Evolutionary conservation across 352 stramenopile genomes (phyloP).

Genomic region (Sclerospora graminicola): DNA sequence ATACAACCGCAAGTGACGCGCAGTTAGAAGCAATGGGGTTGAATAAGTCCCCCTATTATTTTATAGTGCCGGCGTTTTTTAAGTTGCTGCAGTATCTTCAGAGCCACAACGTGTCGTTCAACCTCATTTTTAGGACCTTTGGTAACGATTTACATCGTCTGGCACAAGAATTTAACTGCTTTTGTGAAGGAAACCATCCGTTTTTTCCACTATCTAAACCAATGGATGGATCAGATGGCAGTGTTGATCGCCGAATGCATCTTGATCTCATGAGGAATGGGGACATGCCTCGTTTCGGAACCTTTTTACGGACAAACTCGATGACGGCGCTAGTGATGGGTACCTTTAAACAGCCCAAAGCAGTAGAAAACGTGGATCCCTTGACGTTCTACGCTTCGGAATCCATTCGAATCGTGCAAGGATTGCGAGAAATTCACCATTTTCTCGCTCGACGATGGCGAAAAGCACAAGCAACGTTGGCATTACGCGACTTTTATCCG

Average conservation of each 20-base stretch:
- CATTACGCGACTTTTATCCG: slow-evolving; percentile 69
- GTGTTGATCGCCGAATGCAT: slow-evolving; percentile 44
- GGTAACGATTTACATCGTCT: slow-evolving; percentile 60
- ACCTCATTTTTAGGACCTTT: slow-evolving; percentile 71
- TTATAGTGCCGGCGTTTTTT: slow-evolving; percentile 66
- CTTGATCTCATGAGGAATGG: slow-evolving; percentile 7
- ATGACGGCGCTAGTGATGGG: slow-evolving; percentile 57
- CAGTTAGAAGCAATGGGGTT: slow-evolving; percentile 24
- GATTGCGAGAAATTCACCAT: slow-evolving; percentile 36
- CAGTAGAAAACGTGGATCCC: slow-evolving; percentile 12
- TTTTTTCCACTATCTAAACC: slow-evolving; percentile 30
- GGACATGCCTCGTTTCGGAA: slow-evolving; percentile 38
- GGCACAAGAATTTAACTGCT: slow-evolving; percentile 68
- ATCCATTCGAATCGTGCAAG: slow-evolving; percentile 18
- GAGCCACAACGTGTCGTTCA: slow-evolving; percentile 33
- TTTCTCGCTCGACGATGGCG: slow-evolving; percentile 44
- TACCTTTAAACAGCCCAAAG: slow-evolving; percentile 51
- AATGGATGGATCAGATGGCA: slow-evolving; percentile 50
- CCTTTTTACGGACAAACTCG: slow-evolving; percentile 43
- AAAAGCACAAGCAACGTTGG: slow-evolving; percentile 40
- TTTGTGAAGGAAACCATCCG: slow-evolving; percentile 57
- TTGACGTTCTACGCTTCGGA: slow-evolving; percentile 30
- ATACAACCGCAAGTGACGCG: slow-evolving; percentile 3
- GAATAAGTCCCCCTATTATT: slow-evolving; percentile 34
- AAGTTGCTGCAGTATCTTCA: slow-evolving; percentile 42